Percentiles rank a stretch among this genome's conserved stretches.
Conservation (phyloP, 371 early-diverging fungal species). For the Saksenaea oblongispora region DNA sequence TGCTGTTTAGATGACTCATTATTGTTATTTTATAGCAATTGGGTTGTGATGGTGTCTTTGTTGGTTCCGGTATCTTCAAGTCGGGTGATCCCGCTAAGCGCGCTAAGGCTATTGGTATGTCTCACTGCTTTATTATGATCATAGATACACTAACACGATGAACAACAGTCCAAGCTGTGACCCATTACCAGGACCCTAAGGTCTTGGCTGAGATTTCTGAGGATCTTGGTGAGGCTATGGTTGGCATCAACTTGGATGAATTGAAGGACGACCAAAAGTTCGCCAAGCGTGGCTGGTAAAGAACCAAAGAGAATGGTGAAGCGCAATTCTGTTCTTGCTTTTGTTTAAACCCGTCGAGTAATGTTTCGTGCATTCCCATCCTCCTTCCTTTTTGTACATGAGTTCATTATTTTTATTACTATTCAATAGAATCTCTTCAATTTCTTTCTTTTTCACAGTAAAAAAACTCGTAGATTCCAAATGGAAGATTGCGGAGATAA, state of each 20-base stretch:
- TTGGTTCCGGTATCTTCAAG: conserved; percentile 89
- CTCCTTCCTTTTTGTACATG: conserved; percentile 1
- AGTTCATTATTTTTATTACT: not conserved
- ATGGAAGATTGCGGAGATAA: not conserved
- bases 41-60: conserved; percentile 97
- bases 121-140: not conserved
- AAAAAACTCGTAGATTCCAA: not conserved
- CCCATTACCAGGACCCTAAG: conserved; percentile 89
- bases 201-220: conserved; percentile 90
- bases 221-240: conserved; percentile 96
- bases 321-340: not conserved
- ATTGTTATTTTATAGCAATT: conserved; percentile 59
- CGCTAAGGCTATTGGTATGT: conserved; percentile 82
- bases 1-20: not conserved
- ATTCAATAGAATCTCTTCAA: not conserved
- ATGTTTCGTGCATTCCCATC: not conserved
- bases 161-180: conserved; percentile 85
- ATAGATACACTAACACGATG: not conserved
- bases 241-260: conserved; percentile 86
- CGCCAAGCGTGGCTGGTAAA: conserved; percentile 78
- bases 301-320: not conserved
- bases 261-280: conserved; percentile 70
- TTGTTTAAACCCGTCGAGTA: not conserved
- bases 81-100: conserved; percentile 96
- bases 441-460: not conserved